Evolutionary conservation across 805 yeast species (phyloP).

Genomic region (Saccharomyces eubayanus): DNA sequence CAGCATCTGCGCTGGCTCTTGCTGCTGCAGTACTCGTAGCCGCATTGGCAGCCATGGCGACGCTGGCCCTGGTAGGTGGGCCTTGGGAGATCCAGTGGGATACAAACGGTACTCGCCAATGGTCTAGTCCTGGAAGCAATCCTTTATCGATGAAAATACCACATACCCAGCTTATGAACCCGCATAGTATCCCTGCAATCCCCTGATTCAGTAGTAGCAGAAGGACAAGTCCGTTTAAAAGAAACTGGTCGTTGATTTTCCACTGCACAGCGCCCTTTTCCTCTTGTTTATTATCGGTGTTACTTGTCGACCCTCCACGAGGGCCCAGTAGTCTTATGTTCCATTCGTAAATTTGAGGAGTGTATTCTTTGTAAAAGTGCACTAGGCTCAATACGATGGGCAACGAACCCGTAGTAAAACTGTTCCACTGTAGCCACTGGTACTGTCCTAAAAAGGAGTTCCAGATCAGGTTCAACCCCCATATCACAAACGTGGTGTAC

Average conservation of each 20-base stretch:
- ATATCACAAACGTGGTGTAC: constrained; percentile 40
- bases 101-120: constrained; percentile 29
- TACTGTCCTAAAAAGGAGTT: constrained; percentile 17
- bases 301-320: constrained; percentile 11
- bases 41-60: constrained; percentile 7
- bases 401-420: constrained; percentile 37
- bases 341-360: constrained; percentile 36
- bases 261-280: constrained; percentile 8
- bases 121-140: constrained; percentile 36
- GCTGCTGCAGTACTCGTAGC: constrained; percentile 2
- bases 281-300: constrained; percentile 7
- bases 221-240: constrained; percentile 25
- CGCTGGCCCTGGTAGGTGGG: not conserved
- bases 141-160: constrained; percentile 39
- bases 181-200: constrained; percentile 31
- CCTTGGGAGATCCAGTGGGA: not conserved
- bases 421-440: constrained; percentile 35
- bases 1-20: constrained; percentile 9
- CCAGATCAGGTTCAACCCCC: constrained; percentile 28
- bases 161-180: constrained; percentile 36
- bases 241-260: constrained; percentile 30
- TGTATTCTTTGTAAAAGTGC: constrained; percentile 34
- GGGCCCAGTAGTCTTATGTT: constrained; percentile 31
- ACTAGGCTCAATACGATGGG: constrained; percentile 34
- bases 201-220: constrained; percentile 40